phyloP scores from a whole-genome alignment of 177 flowering plant genomes.

The Vitis hybrid region DNA sequence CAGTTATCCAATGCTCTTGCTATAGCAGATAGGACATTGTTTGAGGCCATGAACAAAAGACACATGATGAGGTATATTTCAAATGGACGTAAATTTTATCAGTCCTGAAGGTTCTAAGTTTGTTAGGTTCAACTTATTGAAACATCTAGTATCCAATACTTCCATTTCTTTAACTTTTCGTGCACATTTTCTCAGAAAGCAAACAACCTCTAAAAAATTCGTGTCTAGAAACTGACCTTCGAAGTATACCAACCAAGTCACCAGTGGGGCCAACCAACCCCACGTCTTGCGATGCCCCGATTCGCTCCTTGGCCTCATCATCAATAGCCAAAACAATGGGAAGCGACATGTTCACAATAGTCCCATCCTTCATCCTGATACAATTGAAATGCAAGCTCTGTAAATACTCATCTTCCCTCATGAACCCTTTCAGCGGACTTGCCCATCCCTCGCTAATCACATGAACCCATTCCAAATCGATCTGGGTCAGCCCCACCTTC shows the following conservation, averaged over 20 bases:
- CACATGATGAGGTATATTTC: too few species aligned
- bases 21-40: too few species aligned
- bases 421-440: slow-evolving; percentile 86
- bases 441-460: slow-evolving; percentile 98
- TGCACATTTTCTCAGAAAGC: neutral
- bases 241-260: slow-evolving; percentile 62
- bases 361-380: slow-evolving; percentile 58
- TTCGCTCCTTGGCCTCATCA: slow-evolving; percentile 61
- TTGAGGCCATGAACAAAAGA: too few species aligned
- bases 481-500: slow-evolving; percentile 49
- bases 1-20: too few species aligned
- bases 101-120: too few species aligned
- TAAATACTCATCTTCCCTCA: slow-evolving; percentile 92
- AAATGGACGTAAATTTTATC: too few species aligned
- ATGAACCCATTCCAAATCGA: slow-evolving; percentile 95
- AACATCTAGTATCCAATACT: too few species aligned
- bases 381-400: slow-evolving; percentile 93
- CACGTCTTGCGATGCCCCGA: slow-evolving; percentile 58
- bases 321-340: slow-evolving; percentile 91
- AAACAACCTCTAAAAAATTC: neutral
- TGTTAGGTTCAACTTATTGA: too few species aligned
- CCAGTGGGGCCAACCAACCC: slow-evolving; percentile 65
- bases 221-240: slow-evolving; percentile 45
- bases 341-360: slow-evolving; percentile 88
- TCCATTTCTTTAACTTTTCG: too few species aligned